Evolutionary conservation across 768 basidiomycete species (phyloP), one percentile per base, ranked within the genome.

Genomic region (Collybiopsis confluens): DNA sequence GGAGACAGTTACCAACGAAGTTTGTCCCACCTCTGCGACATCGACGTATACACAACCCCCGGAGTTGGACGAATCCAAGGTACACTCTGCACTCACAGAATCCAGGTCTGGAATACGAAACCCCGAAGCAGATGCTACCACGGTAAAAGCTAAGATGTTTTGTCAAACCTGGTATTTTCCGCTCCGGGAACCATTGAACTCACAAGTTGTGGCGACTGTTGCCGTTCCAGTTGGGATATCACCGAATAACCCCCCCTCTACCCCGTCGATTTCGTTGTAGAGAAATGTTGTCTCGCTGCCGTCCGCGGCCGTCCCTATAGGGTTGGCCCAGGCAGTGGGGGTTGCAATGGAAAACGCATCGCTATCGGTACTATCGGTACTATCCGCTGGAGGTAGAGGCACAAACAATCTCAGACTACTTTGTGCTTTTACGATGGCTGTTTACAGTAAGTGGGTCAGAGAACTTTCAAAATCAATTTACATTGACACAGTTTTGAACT

Each of bases 101-200:
- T 4, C 21, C 18, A 48, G 13, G 16, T 48, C 33, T 35, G 47
- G 47, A 5, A 48, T 48, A 15, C 35, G 30, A 21, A 36, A 36
- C 23, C 47, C 47, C 15, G 47, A 48, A 2, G 47, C 47, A 36
- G 47, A 48, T 23, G 47, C 47, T 16, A 48, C n/a, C 47, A 48
- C 24, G 16, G 47, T 48, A 13, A 48, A 48, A 23, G 47, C 47
- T 48, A 21, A 11, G 16, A 18, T 10, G n/a, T 5, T 9, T 26
- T 3, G 26, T 45, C 26, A 27, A 3, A 11, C n/a, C n/a, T n/a
- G n/a, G 18, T 9, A 45, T 18, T 24, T 16, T 20, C 23, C 18
- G 33, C 3, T 21, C 9, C 5, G 26, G n/a, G 13, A 4, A 8
- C 26, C 7, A 4, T 18, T 30, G 9, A 20, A 47, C 47, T 24